Base-by-base conservation (phyloP, 192 early-diverging fungal genomes). In the Linnemannia hyalina region DNA sequence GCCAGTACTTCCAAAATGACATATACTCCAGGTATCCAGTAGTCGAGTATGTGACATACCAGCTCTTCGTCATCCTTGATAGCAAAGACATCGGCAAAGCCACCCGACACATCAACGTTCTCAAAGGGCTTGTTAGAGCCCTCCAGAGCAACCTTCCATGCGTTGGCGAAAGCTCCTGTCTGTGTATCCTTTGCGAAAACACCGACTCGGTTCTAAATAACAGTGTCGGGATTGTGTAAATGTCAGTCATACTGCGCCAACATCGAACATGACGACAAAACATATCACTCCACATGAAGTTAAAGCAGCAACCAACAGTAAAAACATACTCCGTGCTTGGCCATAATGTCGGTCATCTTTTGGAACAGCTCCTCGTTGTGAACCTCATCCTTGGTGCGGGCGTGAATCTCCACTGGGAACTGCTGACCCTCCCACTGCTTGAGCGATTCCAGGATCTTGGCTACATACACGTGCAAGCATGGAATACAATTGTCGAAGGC, bases 31-130 rank as follows among this genome's bases (percentile, higher is more conserved):
- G 2, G 60, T 29, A 32, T 29, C 3, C 60, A 65, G 29, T 13
- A 22, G 23, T 26, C 44, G 52, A 54, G 38, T 9, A 23, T 40
- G 16, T 68, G 23, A 81, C 82, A 77, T 90, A 96, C 95, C 65
- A 97, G 78, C 85, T 98, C 97, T 68, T 95, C 94, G n/a, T 96
- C 95, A 82, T 99, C 98, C 85, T 99, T 99, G 52, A 93, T 90
- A 6, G 96, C 95, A 80, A 99, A 91, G 36, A 94, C 84, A 20
- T 90, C 80, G 1, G 95, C 92, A 44, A 99, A 77, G 10, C 94
- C 96, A 7, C 88, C 70, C 4, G 95, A 88, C 22, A 98, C 85
- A 88, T 99, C 97, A 9, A 93, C 89, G 74, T 91, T 81, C n/a
- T 95, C 93, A 68, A 97, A 90, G 20, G 74, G 77, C 26, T 87